A percentile compares a stretch with the other conserved stretches of the same genome.
Evolutionary conservation across 768 basidiomycete genomes (phyloP).

Genomic region (Leccinum boreale): DNA sequence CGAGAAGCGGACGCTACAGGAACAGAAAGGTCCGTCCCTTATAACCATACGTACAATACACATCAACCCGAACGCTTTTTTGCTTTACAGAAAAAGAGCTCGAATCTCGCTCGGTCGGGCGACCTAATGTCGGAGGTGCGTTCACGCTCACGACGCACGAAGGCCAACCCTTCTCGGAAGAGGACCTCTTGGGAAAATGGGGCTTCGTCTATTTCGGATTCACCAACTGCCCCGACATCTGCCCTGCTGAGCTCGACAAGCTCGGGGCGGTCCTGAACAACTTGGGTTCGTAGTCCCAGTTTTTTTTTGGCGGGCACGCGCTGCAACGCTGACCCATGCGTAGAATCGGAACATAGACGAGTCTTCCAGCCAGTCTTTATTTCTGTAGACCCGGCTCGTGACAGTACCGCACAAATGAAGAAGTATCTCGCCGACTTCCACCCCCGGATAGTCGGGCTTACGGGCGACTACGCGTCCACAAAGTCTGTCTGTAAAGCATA

Average conservation of each 20-base stretch:
- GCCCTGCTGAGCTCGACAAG: slow-evolving; percentile 97
- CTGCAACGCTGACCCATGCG: slow-evolving; percentile 7
- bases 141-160: slow-evolving; percentile 61
- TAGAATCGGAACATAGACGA: slow-evolving; percentile 67
- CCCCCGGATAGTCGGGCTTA: slow-evolving; percentile 82
- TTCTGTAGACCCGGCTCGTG: slow-evolving; percentile 94
- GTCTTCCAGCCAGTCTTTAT: slow-evolving; percentile 91
- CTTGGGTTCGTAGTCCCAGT: slow-evolving; percentile 50
- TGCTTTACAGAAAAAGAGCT: slow-evolving; percentile 63
- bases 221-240: slow-evolving; percentile 99
- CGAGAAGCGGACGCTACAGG: slow-evolving; percentile 77
- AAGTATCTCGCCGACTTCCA: slow-evolving; percentile 85
- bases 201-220: slow-evolving; percentile 97
- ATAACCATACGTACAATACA: not conserved
- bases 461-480: slow-evolving; percentile 78
- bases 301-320: not conserved
- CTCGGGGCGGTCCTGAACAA: slow-evolving; percentile 72
- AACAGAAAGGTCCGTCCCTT: slow-evolving; percentile 62
- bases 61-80: not conserved
- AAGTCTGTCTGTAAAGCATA: slow-evolving; percentile 93
- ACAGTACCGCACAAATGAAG: slow-evolving; percentile 58
- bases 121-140: slow-evolving; percentile 88
- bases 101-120: slow-evolving; percentile 69
- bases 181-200: slow-evolving; percentile 87
- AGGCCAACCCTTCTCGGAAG: slow-evolving; percentile 65